A percentile compares a stretch with the other conserved stretches of the same genome.
Conservation (phyloP, 371 early-diverging fungal genomes). For the Mortierella polycephala region DNA sequence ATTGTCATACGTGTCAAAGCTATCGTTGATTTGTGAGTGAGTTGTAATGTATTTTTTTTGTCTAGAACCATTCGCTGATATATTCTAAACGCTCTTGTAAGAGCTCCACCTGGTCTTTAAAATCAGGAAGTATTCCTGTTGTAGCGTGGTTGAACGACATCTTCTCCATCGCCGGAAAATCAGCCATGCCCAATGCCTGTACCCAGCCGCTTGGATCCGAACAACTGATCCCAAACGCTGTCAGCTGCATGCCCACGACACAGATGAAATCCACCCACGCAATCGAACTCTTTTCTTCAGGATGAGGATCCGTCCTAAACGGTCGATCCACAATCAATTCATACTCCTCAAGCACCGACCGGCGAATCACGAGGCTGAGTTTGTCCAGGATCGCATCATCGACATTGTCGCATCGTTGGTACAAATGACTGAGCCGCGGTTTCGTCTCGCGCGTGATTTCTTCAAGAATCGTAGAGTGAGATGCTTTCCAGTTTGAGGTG, state of each 20-base stretch:
- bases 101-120: too few species aligned
- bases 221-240: conserved; percentile 6
- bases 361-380: conserved; percentile 9
- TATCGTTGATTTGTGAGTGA: too few species aligned
- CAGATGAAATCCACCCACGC: conserved; percentile 8
- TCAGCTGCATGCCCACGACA: conserved; percentile 2
- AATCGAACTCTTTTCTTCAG: neutral
- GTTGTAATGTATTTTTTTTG: too few species aligned
- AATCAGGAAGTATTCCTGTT: too few species aligned
- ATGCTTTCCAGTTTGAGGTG: conserved; percentile 1
- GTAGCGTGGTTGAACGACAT: conserved; percentile 2
- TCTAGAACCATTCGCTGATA: too few species aligned
- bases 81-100: too few species aligned
- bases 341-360: conserved; percentile 3
- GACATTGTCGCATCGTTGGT: conserved; percentile 4
- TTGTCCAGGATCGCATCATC: conserved; percentile 13
- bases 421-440: conserved; percentile 7
- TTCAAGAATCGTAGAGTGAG: conserved; percentile 5
- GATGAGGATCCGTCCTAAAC: neutral
- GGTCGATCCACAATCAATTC: conserved; percentile 2
- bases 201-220: conserved; percentile 15
- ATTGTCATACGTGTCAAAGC: too few species aligned
- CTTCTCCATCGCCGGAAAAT: conserved; percentile 14
- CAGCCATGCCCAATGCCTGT: neutral
- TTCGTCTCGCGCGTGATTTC: neutral